phyloP scores from a whole-genome alignment of 805 yeast species.

The Maudiozyma turicensis region DNA sequence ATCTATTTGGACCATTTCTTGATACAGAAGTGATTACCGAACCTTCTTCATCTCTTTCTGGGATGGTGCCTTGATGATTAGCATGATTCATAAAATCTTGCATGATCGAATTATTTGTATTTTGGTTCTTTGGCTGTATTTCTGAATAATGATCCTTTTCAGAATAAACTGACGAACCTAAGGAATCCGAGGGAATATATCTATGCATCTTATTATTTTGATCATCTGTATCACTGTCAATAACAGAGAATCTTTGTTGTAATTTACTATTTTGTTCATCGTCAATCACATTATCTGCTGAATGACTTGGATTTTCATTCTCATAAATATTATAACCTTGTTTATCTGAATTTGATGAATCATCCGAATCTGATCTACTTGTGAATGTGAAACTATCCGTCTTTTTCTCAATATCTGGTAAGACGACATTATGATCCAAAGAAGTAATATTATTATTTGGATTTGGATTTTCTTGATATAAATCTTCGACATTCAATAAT shows the following conservation, averaged over 20 bases:
- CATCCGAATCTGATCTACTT: slow-evolving; percentile 9
- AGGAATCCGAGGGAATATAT: slow-evolving; percentile 9
- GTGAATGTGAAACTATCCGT: not conserved
- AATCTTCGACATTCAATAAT: not conserved
- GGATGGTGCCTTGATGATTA: not conserved
- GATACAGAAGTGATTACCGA: slow-evolving; percentile 74
- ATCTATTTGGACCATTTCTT: slow-evolving; percentile 56
- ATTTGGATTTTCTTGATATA: not conserved
- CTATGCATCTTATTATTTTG: not conserved
- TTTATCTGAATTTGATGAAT: slow-evolving; percentile 4
- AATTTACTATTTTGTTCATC: slow-evolving; percentile 5
- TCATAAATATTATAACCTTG: slow-evolving; percentile 2
- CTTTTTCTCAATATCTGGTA: slow-evolving; percentile 6
- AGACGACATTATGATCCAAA: slow-evolving; percentile 2
- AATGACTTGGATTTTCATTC: not conserved
- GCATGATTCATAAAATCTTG: slow-evolving; percentile 17
- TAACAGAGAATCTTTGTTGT: slow-evolving; percentile 17
- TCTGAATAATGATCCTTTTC: slow-evolving; percentile 9
- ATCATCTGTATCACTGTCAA: slow-evolving; percentile 8
- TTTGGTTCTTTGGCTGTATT: slow-evolving; percentile 6
- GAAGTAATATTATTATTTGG: not conserved
- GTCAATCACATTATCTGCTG: slow-evolving; percentile 2
- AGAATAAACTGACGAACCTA: slow-evolving; percentile 18
- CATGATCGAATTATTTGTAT: slow-evolving; percentile 9
- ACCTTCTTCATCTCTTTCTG: slow-evolving; percentile 23